A percentile compares a stretch with the other conserved stretches of the same genome.
phyloP scores from a whole-genome alignment of 2,329 filamentous ascomycete species.

The Aspergillus pseudotamarii region DNA sequence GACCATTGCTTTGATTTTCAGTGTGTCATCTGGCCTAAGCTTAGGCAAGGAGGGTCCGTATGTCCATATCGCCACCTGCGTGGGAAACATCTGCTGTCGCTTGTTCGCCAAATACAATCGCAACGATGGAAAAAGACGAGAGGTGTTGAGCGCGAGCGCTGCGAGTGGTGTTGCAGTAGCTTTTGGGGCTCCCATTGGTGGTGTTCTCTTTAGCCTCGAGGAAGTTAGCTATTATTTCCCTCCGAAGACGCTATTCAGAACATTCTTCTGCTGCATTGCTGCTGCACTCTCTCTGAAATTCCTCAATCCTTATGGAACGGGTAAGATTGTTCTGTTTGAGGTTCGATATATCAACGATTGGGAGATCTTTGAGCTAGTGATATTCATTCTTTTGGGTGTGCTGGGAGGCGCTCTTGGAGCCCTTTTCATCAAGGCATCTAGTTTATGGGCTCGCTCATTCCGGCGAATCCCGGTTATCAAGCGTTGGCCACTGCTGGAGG shows the following conservation, averaged over 20 bases:
- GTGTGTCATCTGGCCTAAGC: slow-evolving; percentile 88
- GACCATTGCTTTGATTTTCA: slow-evolving; percentile 77
- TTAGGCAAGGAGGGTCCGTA: slow-evolving; percentile 94
- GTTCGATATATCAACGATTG: slow-evolving; percentile 89
- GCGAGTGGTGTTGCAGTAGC: slow-evolving; percentile 92
- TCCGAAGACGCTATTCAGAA: slow-evolving; percentile 93
- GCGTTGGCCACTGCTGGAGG: slow-evolving; percentile 79
- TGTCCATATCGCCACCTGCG: slow-evolving; percentile 94
- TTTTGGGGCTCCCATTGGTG: slow-evolving; percentile 87
- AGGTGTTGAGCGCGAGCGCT: slow-evolving; percentile 89
- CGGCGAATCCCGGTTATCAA: slow-evolving; percentile 80
- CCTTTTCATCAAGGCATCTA: slow-evolving; percentile 94
- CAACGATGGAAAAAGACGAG: slow-evolving; percentile 92
- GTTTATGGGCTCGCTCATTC: slow-evolving; percentile 86
- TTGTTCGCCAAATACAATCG: slow-evolving; percentile 91
- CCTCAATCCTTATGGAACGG: slow-evolving; percentile 90
- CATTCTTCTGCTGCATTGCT: slow-evolving; percentile 95
- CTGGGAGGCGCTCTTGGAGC: slow-evolving; percentile 84
- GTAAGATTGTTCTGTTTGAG: slow-evolving; percentile 96
- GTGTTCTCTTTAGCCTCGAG: slow-evolving; percentile 89
- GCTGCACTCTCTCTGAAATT: slow-evolving; percentile 92
- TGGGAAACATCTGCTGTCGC: slow-evolving; percentile 93
- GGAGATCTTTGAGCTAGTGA: slow-evolving; percentile 86
- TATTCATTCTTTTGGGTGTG: slow-evolving; percentile 83
- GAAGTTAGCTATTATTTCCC: slow-evolving; percentile 97